Evolutionary conservation across 768 basidiomycete species (phyloP), one percentile per base, ranked within the genome.

Genomic region (Sporobolomyces roseus): DNA sequence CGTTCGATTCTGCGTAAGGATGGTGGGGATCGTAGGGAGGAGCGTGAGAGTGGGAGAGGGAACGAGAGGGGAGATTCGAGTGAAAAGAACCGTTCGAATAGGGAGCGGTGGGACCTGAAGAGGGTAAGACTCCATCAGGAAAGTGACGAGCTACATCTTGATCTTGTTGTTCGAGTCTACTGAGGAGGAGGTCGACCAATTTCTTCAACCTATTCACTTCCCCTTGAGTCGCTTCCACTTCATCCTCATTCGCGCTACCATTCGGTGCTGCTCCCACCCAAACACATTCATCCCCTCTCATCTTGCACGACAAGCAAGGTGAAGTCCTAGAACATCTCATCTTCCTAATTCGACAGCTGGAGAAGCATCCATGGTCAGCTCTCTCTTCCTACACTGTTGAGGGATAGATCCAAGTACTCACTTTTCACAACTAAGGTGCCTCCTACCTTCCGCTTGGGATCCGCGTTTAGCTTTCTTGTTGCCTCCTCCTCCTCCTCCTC

Each of bases 101-200:
- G n/a, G n/a, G n/a, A n/a, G n/a, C n/a, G n/a, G n/a, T n/a, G n/a
- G n/a, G n/a, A n/a, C n/a, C n/a, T n/a, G 38, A 17, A 41, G 38
- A 9, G 9, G 38, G 38, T 17, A 41, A 41, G 17, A 17, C 17
- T 2, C 9, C 27, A 29, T n/a, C 29, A 4, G 56, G 41, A 41
- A 45, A 58, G 38, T 48, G 32, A 9, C 32, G 43, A 2, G 33
- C 45, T 19, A 60, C 9, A 32, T 68, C 49, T 16, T 50, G 50
- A 52, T 69, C 62, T 41, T 69, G 68, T 50, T 69, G 62, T 30
- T 69, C 68, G 41, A 70, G 64, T 16, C 53, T 35, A 4, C 61
- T 65, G 49, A 63, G 49, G 29, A 71, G 65, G 23, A 71, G 43
- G 65, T 66, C 70, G 70, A 71, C 70, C 29, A 71, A 65, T 30